Evolutionary conservation across 1,139 yeast species (phyloP).

Genomic region (Zygosaccharomyces sapae): DNA sequence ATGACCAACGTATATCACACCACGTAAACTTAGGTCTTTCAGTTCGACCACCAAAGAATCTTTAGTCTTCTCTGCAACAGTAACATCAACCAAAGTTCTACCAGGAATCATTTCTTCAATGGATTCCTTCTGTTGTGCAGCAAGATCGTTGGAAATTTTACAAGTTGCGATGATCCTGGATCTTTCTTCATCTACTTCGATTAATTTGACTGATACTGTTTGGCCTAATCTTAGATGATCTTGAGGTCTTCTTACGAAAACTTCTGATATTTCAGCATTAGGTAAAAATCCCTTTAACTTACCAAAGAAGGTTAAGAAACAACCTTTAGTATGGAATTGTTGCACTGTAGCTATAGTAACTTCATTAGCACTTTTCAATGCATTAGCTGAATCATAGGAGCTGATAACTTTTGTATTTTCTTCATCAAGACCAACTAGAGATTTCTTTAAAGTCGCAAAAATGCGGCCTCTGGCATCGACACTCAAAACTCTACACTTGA

Average conservation of each 20-base stretch:
- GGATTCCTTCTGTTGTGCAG: conserved; percentile 47
- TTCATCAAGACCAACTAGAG: conserved; percentile 66
- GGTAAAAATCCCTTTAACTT: conserved; percentile 76
- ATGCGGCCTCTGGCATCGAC: conserved; percentile 46
- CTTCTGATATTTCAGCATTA: conserved; percentile 81
- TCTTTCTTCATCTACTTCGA: conserved; percentile 52
- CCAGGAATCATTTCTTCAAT: conserved; percentile 56
- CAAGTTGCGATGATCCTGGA: conserved; percentile 68
- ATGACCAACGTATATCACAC: conserved; percentile 71
- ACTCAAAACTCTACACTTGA: conserved; percentile 60
- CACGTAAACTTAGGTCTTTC: conserved; percentile 52
- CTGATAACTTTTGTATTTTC: conserved; percentile 45
- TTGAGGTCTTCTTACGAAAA: conserved; percentile 70
- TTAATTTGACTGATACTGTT: conserved; percentile 68
- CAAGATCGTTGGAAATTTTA: conserved; percentile 55
- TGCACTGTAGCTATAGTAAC: conserved; percentile 74
- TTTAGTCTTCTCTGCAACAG: conserved; percentile 69
- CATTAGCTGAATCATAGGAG: conserved; percentile 48
- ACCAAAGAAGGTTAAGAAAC: conserved; percentile 79
- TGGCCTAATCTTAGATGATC: conserved; percentile 83
- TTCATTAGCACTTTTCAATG: conserved; percentile 42
- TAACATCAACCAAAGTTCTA: conserved; percentile 55
- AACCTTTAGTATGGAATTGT: conserved; percentile 70
- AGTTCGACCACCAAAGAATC: conserved; percentile 68
- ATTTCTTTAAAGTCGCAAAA: conserved; percentile 72